These are phyloP conservation scores for Cenchrus americanus DNA, from an alignment of 176 grass and related monocot species.

Conservation along the genomic window DNA sequence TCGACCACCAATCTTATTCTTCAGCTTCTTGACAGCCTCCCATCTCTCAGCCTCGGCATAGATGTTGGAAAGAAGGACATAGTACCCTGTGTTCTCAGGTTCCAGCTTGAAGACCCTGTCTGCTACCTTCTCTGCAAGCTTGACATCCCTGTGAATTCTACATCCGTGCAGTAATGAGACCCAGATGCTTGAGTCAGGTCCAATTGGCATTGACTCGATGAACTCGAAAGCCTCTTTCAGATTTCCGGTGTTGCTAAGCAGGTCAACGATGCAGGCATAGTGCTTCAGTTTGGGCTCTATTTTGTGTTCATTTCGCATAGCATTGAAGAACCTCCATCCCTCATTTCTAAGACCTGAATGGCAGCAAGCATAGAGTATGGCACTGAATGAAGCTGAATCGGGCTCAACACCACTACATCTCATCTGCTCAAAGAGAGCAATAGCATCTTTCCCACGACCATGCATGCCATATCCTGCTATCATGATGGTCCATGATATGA, in stretches of 20 bases:
- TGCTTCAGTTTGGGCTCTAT: slow-evolving; percentile 83
- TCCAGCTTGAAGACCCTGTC: slow-evolving; percentile 74
- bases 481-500: slow-evolving; percentile 92
- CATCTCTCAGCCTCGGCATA: slow-evolving; percentile 86
- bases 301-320: slow-evolving; percentile 72
- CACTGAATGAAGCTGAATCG: slow-evolving; percentile 68
- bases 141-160: slow-evolving; percentile 75
- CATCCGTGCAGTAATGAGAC: slow-evolving; percentile 71
- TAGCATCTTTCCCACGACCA: slow-evolving; percentile 64
- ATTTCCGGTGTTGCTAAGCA: slow-evolving; percentile 63
- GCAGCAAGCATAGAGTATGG: slow-evolving; percentile 83
- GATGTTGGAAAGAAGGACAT: slow-evolving; percentile 85
- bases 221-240: slow-evolving; percentile 71
- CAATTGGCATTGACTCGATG: slow-evolving; percentile 73
- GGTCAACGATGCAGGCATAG: slow-evolving; percentile 76
- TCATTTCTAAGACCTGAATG: slow-evolving; percentile 77
- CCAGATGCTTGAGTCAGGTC: slow-evolving; percentile 81
- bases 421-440: slow-evolving; percentile 72
- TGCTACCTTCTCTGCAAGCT: slow-evolving; percentile 79
- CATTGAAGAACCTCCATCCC: slow-evolving; percentile 80
- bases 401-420: slow-evolving; percentile 58
- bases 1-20: slow-evolving; percentile 51
- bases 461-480: slow-evolving; percentile 95
- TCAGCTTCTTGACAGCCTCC: slow-evolving; percentile 77
- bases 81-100: slow-evolving; percentile 83